Evolutionary conservation across 208 protist genomes (phyloP).

Genomic region (Leishmania turanica): DNA sequence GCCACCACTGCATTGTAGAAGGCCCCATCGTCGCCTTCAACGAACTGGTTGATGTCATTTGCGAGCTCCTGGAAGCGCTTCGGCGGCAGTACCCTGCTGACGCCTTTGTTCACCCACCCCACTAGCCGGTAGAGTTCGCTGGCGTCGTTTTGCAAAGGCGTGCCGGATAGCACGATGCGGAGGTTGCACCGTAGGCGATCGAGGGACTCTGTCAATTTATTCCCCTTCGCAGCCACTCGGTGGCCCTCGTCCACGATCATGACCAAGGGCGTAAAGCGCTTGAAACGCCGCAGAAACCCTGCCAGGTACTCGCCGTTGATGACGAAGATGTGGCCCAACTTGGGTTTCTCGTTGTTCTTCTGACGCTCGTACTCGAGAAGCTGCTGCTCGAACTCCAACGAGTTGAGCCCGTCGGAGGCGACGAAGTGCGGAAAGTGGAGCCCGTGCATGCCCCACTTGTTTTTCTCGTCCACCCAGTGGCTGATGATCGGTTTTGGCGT

Average conservation of each 20-base stretch:
- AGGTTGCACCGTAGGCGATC: conserved; percentile 47
- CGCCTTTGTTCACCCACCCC: conserved; percentile 68
- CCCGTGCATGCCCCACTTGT: conserved; percentile 76
- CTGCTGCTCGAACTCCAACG: conserved; percentile 44
- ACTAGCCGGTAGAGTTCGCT: conserved; percentile 87
- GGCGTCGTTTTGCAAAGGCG: conserved; percentile 89
- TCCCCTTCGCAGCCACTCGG: conserved; percentile 66
- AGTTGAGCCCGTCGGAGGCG: conserved; percentile 48
- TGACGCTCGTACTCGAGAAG: conserved; percentile 65
- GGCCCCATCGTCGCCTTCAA: conserved; percentile 66
- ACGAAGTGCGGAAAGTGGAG: conserved; percentile 70
- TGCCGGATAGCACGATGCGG: conserved; percentile 87
- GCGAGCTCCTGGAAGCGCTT: conserved; percentile 60
- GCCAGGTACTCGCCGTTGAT: conserved; percentile 77
- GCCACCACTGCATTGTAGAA: conserved; percentile 57
- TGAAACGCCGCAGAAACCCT: conserved; percentile 52
- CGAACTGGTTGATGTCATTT: conserved; percentile 66
- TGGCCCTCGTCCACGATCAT: conserved; percentile 91
- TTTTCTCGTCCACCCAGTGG: conserved; percentile 73
- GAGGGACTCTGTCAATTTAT: conserved; percentile 62
- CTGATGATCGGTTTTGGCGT: conserved; percentile 79
- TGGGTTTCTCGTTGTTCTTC: conserved; percentile 17
- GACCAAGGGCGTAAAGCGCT: conserved; percentile 61
- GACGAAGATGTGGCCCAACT: conserved; percentile 66
- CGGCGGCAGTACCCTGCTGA: conserved; percentile 52